These are phyloP conservation scores for Lachnellula cervina DNA, from an alignment of 2,329 filamentous ascomycete species.

Conservation along the genomic window DNA sequence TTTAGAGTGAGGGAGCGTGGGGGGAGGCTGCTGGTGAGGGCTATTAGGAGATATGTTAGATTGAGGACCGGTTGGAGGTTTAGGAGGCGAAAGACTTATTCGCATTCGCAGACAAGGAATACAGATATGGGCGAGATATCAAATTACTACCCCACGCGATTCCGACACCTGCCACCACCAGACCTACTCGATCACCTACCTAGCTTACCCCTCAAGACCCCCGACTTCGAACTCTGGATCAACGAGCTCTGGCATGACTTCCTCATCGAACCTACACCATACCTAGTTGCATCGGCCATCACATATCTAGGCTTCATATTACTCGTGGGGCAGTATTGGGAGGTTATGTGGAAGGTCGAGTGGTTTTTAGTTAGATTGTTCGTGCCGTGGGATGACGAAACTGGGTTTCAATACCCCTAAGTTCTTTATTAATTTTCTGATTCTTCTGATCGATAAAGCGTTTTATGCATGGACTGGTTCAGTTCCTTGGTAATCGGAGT, in stretches of 20 bases:
- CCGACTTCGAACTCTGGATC: constrained; percentile 22
- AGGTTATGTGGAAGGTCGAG: constrained; percentile 12
- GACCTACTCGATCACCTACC: constrained; percentile 5
- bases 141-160: constrained; percentile 4
- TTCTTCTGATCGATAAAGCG: neutral
- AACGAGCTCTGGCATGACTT: constrained; percentile 25
- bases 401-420: neutral
- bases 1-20: constrained; percentile 1
- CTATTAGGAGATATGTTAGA: constrained; percentile 19
- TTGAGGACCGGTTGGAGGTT: constrained; percentile 10
- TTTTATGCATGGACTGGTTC: neutral
- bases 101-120: neutral
- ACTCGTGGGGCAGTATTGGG: constrained; percentile 19
- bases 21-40: constrained; percentile 9
- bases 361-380: constrained; percentile 18
- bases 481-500: neutral
- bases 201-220: constrained; percentile 8
- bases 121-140: neutral
- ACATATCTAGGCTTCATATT: constrained; percentile 22
- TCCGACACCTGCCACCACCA: constrained; percentile 6
- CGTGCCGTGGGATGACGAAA: constrained; percentile 25
- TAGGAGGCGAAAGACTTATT: neutral
- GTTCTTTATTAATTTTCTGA: neutral
- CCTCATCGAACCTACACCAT: constrained; percentile 26
- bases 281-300: constrained; percentile 19